Percentiles rank a stretch among this genome's conserved stretches.
Evolutionary conservation across 2,329 filamentous ascomycete genomes (phyloP).

Genomic region (Beauveria scarabaeidicola): DNA sequence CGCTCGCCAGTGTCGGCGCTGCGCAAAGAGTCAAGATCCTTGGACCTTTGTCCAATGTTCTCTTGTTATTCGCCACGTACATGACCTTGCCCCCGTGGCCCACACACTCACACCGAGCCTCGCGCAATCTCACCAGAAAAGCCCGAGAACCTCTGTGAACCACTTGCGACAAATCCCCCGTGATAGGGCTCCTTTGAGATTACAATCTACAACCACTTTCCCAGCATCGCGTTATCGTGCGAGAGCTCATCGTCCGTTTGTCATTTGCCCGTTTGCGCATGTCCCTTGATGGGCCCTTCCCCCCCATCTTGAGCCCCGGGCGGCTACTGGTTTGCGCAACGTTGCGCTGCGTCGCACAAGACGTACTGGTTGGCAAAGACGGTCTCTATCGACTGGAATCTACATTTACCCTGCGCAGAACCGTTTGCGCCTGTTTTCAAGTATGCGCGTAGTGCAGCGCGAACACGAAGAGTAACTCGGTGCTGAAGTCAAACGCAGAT

Average conservation of each 20-base stretch:
- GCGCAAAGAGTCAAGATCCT: not conserved
- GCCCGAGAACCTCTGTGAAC: conserved; percentile 1
- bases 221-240: not conserved
- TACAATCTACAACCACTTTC: not conserved
- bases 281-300: not conserved
- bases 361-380: not conserved
- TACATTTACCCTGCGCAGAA: not conserved
- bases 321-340: conserved; percentile 4
- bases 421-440: not conserved
- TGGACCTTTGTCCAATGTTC: not conserved
- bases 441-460: not conserved
- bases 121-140: not conserved
- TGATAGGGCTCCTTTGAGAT: not conserved
- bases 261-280: not conserved
- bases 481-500: not conserved
- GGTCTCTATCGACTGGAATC: not conserved
- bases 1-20: not conserved
- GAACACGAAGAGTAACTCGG: not conserved
- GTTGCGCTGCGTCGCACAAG: not conserved
- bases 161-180: not conserved
- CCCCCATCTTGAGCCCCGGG: not conserved
- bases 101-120: not conserved
- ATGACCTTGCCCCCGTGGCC: not conserved
- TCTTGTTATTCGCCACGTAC: not conserved
- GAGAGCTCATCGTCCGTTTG: not conserved